Percentiles rank a stretch among this genome's conserved stretches.
These are phyloP conservation scores for Hanseniaspora sp. DNA, from an alignment of 1,139 yeast species.

Conservation along the genomic window DNA sequence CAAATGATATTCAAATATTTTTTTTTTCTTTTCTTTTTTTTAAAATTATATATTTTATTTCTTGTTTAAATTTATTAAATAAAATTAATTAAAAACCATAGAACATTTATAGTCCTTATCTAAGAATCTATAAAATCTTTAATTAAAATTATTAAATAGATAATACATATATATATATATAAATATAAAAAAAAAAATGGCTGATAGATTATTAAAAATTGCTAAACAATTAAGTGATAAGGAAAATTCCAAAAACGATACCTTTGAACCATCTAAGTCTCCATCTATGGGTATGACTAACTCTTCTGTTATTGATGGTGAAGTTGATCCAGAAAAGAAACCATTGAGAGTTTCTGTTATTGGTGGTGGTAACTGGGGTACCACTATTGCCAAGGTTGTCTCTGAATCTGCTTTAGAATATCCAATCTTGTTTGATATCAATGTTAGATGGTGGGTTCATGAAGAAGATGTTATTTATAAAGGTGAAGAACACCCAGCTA, in stretches of 20 bases:
- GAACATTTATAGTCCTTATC: too few species aligned
- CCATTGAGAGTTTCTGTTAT: slow-evolving; percentile 45
- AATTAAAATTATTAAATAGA: background rate
- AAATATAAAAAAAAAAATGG: slow-evolving; percentile 8
- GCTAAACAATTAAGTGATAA: slow-evolving; percentile 10
- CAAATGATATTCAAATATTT: background rate
- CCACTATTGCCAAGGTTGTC: slow-evolving; percentile 85
- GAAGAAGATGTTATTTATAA: slow-evolving; percentile 54
- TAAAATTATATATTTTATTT: too few species aligned
- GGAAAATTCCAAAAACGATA: background rate
- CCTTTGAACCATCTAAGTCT: slow-evolving; percentile 10
- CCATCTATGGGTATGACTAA: slow-evolving; percentile 13
- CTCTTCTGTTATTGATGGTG: slow-evolving; percentile 16
- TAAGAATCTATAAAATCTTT: too few species aligned
- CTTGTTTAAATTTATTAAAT: too few species aligned
- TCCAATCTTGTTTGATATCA: slow-evolving; percentile 38
- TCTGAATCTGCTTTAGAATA: slow-evolving; percentile 73
- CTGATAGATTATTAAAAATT: slow-evolving; percentile 13
- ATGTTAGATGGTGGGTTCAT: slow-evolving; percentile 90
- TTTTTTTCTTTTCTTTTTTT: too few species aligned
- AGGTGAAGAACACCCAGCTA: slow-evolving; percentile 36
- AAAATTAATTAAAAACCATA: too few species aligned
- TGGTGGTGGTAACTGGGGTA: slow-evolving; percentile 88
- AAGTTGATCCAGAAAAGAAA: slow-evolving; percentile 19
- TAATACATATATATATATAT: background rate